Evolutionary conservation across 2,329 filamentous ascomycete genomes (phyloP), one percentile per base, ranked within the genome.

Genomic region (Pezicula radicicola): DNA sequence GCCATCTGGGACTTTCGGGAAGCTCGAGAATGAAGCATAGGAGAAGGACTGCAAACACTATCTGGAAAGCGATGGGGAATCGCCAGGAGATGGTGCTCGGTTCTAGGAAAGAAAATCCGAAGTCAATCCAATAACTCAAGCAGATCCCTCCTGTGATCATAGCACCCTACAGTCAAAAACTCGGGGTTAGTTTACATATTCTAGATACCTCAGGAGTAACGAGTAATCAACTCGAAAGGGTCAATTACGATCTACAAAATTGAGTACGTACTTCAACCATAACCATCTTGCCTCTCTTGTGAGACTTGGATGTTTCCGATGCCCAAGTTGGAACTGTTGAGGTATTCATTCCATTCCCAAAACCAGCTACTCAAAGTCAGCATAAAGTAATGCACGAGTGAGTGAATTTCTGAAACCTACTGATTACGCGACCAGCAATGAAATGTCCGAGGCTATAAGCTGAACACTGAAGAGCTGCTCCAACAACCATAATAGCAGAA

Each of bases 121-220:
- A 76, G 56, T 84, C 80, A 44, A 85, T 72, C 81, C 81, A 85
- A 66, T 83, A 83, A 4, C 75, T 77, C 39, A 83, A 71, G 63
- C 77, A 78, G 63, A 81, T 76, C 44, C 79, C 79, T 33, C 72
- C 71, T 0, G 78, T 80, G 55, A 84, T 81, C 49, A 83, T 60
- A 5, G 78, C 78, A 16, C 79, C 25, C 25, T 25, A 25, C 6
- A 25, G 25, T 7, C 30, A 33, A 13, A 13, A 33, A 33, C 9
- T 13, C 30, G 12, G 7, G 3, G 30, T 33, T 13, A 33, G 30
- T 13, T 10, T 33, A 12, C 7, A 10, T 33, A 13, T 33, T 33
- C 12, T 13, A 13, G 30, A 13, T 3, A 33, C 9, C 30, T 13
- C 9, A 33, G 12, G 1, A 13, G 30, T 33, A 13, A 13, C 2